These are phyloP conservation scores for Mentha longifolia DNA, from an alignment of 257 asterid species.

Conservation along the genomic window DNA sequence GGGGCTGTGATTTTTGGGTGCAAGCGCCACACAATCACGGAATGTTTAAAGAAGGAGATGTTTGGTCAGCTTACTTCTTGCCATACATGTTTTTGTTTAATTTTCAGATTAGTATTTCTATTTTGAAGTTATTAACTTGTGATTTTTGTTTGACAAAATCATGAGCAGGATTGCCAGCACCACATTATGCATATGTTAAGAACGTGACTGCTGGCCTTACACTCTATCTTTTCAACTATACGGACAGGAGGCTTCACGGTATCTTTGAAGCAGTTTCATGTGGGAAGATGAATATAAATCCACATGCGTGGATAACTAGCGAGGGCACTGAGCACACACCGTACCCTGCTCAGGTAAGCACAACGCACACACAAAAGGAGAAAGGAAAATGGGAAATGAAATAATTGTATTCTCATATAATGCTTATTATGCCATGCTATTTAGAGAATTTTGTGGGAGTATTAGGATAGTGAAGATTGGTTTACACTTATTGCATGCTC, in stretches of 20 bases:
- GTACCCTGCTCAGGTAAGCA: conserved; percentile 70
- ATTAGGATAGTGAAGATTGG: neutral
- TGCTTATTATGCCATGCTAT: neutral
- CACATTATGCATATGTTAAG: conserved; percentile 65
- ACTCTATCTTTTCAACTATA: conserved; percentile 76
- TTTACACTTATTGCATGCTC: neutral
- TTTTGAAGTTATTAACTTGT: conserved; percentile 8
- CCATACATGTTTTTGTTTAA: neutral
- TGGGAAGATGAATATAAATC: conserved; percentile 56
- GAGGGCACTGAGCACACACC: conserved; percentile 48
- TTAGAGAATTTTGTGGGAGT: neutral
- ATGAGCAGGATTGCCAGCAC: conserved; percentile 66
- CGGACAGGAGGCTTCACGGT: conserved; percentile 72
- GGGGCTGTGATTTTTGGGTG: conserved; percentile 81
- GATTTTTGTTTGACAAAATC: conserved; percentile 27
- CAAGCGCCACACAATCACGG: conserved; percentile 50
- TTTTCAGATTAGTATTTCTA: neutral
- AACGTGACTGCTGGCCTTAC: conserved; percentile 59
- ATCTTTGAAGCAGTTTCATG: conserved; percentile 63
- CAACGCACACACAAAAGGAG: neutral
- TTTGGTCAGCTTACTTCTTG: conserved; percentile 51
- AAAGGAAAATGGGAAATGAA: neutral
- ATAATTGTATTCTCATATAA: neutral
- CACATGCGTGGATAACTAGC: conserved; percentile 52
- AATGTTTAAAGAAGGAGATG: conserved; percentile 49